phyloP scores from a whole-genome alignment of 2,329 filamentous ascomycete genomes.

The Lizonia empirigonia region DNA sequence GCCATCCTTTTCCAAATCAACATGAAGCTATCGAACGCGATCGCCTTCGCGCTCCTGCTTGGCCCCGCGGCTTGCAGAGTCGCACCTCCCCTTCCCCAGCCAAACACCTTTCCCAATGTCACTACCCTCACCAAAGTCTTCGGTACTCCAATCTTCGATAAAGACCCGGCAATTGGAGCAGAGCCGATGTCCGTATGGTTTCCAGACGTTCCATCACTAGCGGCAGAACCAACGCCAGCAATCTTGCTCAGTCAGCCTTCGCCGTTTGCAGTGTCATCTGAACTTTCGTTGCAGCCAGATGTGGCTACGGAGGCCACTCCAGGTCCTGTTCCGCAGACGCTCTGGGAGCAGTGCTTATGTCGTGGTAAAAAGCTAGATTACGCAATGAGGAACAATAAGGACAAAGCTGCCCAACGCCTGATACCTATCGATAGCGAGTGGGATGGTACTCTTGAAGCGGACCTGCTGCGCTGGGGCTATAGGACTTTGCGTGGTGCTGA shows the following conservation, averaged over 20 bases:
- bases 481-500: background rate
- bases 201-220: too few species aligned
- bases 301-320: too few species aligned
- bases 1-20: too few species aligned
- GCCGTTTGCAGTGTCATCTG: too few species aligned
- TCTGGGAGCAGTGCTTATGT: conserved; percentile 2
- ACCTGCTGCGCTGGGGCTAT: conserved; percentile 6
- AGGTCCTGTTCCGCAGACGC: too few species aligned
- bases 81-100: background rate
- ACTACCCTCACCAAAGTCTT: conserved; percentile 2
- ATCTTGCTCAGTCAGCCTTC: too few species aligned
- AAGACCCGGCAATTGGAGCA: too few species aligned
- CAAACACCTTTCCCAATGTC: background rate
- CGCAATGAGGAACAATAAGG: conserved; percentile 3
- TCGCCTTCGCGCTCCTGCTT: background rate
- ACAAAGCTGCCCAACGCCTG: background rate
- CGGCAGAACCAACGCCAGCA: too few species aligned
- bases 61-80: background rate
- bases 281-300: too few species aligned
- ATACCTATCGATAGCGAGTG: conserved; percentile 8
- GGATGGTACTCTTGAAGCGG: conserved; percentile 3
- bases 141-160: background rate
- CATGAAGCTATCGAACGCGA: background rate
- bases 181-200: too few species aligned
- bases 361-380: conserved; percentile 2